A percentile compares a stretch with the other conserved stretches of the same genome.
These are phyloP conservation scores for Nasturtium officinale DNA, from an alignment of 345 rosid species.

Conservation along the genomic window DNA sequence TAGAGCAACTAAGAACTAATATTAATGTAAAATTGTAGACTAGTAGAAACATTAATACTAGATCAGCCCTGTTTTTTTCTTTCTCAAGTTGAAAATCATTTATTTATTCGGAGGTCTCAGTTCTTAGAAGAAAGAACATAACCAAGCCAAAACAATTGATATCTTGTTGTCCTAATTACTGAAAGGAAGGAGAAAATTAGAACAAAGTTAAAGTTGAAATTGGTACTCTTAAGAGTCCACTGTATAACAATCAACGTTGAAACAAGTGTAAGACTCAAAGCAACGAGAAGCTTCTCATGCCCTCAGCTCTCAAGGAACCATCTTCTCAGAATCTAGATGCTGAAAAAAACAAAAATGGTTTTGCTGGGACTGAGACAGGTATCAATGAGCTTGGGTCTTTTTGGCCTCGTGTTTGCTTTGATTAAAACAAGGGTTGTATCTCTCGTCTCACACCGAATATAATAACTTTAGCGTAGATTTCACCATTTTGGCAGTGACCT, in stretches of 20 bases:
- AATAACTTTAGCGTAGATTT: not conserved
- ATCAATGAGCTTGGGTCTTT: not conserved
- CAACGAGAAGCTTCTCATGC: not conserved
- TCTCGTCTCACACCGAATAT: not conserved
- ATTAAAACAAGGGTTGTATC: not conserved
- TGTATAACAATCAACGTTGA: not conserved
- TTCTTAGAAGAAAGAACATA: not conserved
- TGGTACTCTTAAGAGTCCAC: not conserved
- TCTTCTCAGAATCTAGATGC: not conserved
- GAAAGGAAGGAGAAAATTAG: not conserved
- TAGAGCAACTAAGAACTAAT: not conserved
- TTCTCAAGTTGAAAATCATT: not conserved
- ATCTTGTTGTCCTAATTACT: not conserved
- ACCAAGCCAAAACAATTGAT: not conserved
- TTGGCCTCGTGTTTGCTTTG: not conserved
- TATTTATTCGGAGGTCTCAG: not conserved
- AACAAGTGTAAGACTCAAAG: not conserved
- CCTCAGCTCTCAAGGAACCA: not conserved
- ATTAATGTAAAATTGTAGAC: conserved; percentile 5
- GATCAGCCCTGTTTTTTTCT: not conserved
- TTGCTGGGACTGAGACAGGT: not conserved
- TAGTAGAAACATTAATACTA: not conserved
- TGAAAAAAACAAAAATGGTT: not conserved
- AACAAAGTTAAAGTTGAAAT: not conserved
- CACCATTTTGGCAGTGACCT: not conserved